phyloP scores from a whole-genome alignment of 2,329 filamentous ascomycete species.

The Bipolaris victoriae region DNA sequence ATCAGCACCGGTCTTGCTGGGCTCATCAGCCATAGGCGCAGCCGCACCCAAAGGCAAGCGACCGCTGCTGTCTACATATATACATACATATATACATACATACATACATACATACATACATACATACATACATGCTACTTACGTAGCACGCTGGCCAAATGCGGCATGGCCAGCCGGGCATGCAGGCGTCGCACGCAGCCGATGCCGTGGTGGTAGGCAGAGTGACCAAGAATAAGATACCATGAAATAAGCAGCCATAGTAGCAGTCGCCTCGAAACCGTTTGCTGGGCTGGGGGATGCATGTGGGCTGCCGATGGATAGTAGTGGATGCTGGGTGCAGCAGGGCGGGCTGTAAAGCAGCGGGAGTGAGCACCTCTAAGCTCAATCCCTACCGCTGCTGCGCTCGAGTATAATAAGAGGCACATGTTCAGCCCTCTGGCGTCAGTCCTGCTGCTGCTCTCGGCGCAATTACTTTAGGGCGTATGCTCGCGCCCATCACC shows the following conservation, averaged over 20 bases:
- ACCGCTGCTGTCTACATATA: not conserved
- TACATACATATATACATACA: no score
- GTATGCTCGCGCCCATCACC: not conserved
- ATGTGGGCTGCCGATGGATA: constrained; percentile 17
- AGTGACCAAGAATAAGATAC: not conserved
- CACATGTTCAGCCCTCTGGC: constrained; percentile 17
- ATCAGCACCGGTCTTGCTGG: constrained; percentile 6
- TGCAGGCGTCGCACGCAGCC: constrained; percentile 7
- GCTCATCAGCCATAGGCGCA: not conserved
- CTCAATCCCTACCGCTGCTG: constrained; percentile 13
- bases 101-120: no score
- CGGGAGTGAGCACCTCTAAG: constrained; percentile 23
- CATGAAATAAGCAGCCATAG: constrained; percentile 10
- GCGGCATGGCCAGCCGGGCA: not conserved
- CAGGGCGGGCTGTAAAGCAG: constrained; percentile 14
- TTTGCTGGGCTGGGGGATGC: constrained; percentile 20
- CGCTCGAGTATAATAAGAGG: constrained; percentile 24
- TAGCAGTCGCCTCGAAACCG: constrained; percentile 1
- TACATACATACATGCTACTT: no score
- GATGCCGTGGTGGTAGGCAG: not conserved
- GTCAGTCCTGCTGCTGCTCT: no score
- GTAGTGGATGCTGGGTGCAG: constrained; percentile 3
- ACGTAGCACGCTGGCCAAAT: no score
- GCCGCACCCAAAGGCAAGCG: not conserved
- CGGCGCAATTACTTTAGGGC: no score